These are phyloP conservation scores for Fonsecaea pugnacius DNA, from an alignment of 2,329 filamentous ascomycete genomes.

Conservation along the genomic window DNA sequence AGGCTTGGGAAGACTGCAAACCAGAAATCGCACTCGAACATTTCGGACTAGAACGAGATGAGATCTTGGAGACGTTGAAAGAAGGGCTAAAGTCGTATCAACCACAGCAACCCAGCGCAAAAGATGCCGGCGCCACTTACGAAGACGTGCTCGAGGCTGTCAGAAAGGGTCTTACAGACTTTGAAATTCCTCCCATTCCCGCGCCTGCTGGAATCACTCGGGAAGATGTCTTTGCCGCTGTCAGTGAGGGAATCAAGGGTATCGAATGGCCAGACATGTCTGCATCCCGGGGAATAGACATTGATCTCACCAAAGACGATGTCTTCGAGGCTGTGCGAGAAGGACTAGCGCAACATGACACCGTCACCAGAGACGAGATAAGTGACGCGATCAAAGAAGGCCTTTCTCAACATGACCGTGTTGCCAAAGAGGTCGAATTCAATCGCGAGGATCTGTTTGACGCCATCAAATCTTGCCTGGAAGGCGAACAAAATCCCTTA, in stretches of 20 bases:
- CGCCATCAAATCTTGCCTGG: conserved; percentile 61
- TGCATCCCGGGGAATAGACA: conserved; percentile 43
- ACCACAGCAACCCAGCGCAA: conserved; percentile 44
- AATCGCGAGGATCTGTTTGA: conserved; percentile 61
- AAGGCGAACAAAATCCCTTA: conserved; percentile 57
- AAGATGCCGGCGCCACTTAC: conserved; percentile 67
- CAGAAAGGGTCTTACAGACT: conserved; percentile 81
- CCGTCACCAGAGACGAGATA: conserved; percentile 47
- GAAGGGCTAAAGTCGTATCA: conserved; percentile 80
- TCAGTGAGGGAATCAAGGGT: conserved; percentile 84
- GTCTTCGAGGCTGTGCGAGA: conserved; percentile 65
- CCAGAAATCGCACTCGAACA: conserved; percentile 90
- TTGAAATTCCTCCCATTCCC: conserved; percentile 69
- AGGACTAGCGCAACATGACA: conserved; percentile 54
- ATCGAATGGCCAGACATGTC: conserved; percentile 68
- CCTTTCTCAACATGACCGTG: conserved; percentile 53
- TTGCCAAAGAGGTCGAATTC: conserved; percentile 64
- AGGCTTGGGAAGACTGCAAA: conserved; percentile 93
- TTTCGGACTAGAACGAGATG: conserved; percentile 85
- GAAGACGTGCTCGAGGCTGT: conserved; percentile 86
- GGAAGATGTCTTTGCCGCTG: conserved; percentile 81
- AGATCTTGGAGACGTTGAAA: conserved; percentile 82
- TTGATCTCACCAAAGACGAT: conserved; percentile 57
- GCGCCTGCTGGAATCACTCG: conserved; percentile 69
- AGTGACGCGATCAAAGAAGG: conserved; percentile 64